These are phyloP conservation scores for Penicillium brasilianum DNA, from an alignment of 2,329 filamentous ascomycete species.

Conservation along the genomic window DNA sequence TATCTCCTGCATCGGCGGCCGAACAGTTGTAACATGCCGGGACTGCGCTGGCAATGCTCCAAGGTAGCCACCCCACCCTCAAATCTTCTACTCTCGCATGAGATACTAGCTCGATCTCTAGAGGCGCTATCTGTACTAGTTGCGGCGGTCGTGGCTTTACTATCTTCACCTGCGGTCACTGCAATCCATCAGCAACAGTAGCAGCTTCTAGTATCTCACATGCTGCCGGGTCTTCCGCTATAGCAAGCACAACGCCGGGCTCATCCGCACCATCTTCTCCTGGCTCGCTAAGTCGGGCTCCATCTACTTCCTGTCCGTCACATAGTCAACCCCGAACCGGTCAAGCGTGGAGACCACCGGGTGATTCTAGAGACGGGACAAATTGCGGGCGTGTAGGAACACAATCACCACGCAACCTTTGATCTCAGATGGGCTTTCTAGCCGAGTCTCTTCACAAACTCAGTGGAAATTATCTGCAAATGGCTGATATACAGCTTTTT, in stretches of 20 bases:
- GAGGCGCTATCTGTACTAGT: conserved; percentile 33
- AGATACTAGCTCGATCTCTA: conserved; percentile 6
- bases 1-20: conserved; percentile 41
- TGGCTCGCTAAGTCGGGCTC: conserved; percentile 35
- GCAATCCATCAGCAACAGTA: conserved; percentile 34
- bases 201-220: conserved; percentile 11
- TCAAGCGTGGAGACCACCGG: conserved; percentile 21
- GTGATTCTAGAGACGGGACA: conserved; percentile 23
- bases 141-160: conserved; percentile 41
- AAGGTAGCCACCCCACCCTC: conserved; percentile 31
- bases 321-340: conserved; percentile 19
- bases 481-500: not conserved
- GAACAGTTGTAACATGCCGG: conserved; percentile 42
- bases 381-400: conserved; percentile 30
- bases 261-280: conserved; percentile 31
- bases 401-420: conserved; percentile 27
- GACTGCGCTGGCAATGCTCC: conserved; percentile 45
- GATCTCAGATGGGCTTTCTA: not conserved
- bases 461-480: not conserved
- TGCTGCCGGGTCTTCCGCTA: conserved; percentile 13
- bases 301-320: conserved; percentile 34
- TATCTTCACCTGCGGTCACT: conserved; percentile 38
- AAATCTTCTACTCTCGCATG: not conserved
- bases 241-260: conserved; percentile 25
- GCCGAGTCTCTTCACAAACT: not conserved